phyloP scores from a whole-genome alignment of 2,329 filamentous ascomycete species.

The Tolypocladium amazonense region DNA sequence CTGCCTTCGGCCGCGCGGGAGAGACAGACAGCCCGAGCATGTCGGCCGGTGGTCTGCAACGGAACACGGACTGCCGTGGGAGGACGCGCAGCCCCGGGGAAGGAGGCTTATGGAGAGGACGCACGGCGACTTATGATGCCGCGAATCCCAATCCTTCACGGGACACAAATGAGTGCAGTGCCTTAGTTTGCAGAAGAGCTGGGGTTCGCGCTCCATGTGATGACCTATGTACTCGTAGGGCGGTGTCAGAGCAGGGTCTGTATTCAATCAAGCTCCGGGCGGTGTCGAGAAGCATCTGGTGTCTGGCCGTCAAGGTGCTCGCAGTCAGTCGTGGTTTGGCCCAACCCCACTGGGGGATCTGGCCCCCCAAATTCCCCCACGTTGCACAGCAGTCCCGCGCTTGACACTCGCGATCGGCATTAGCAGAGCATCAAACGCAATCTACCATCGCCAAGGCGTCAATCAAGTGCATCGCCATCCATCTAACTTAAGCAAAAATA shows the following conservation, averaged over 20 bases:
- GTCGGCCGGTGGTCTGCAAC: not conserved
- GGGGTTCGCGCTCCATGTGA: not conserved
- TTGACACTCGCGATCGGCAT: not conserved
- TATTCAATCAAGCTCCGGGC: not conserved
- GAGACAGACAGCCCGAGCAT: not conserved
- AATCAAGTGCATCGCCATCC: too few species aligned
- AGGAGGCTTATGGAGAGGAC: not conserved
- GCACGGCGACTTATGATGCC: not conserved
- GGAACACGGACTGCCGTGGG: not conserved
- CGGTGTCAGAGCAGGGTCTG: not conserved
- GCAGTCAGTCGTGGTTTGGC: not conserved
- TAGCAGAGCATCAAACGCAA: not conserved
- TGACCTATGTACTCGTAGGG: too few species aligned
- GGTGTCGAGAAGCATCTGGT: not conserved
- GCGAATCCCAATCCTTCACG: not conserved
- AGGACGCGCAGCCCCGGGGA: not conserved
- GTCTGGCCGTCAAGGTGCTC: not conserved
- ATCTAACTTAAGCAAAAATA: not conserved
- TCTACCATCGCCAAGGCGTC: not conserved
- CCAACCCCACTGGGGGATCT: not conserved
- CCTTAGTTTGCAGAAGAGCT: not conserved
- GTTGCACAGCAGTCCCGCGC: not conserved
- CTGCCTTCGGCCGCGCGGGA: not conserved
- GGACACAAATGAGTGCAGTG: not conserved
- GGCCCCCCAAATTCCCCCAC: not conserved